Percentiles rank a stretch among this genome's conserved stretches.
These are phyloP conservation scores for Fraxinus angustifolia DNA, from an alignment of 305 asterid species.

Conservation along the genomic window DNA sequence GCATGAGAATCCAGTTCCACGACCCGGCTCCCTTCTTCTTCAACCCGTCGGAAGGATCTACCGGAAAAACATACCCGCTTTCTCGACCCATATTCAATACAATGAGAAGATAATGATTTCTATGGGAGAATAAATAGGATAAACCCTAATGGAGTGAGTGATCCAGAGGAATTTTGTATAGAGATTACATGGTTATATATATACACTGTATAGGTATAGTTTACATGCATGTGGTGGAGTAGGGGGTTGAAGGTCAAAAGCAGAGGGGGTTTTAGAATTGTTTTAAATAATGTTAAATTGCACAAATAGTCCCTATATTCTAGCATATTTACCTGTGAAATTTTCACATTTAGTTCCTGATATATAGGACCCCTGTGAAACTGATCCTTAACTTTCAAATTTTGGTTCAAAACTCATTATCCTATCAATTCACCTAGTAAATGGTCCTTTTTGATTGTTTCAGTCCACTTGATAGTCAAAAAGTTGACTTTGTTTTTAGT, in stretches of 20 bases:
- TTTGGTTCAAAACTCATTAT: too few relatives aligned
- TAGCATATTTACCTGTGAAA: too few relatives aligned
- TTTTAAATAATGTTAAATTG: too few relatives aligned
- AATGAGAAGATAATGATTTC: background rate
- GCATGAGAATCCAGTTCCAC: conserved; percentile 73
- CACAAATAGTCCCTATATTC: background rate
- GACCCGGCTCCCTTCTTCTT: conserved; percentile 64
- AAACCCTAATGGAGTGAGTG: background rate
- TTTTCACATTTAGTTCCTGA: too few relatives aligned
- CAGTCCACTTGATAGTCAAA: too few relatives aligned
- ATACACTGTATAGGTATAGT: background rate
- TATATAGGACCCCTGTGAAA: too few relatives aligned
- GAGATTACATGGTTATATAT: background rate
- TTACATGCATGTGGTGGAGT: background rate
- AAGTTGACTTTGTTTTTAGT: too few relatives aligned
- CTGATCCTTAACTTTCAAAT: too few relatives aligned
- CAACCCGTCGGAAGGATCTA: conserved; percentile 45
- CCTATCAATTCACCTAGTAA: too few relatives aligned
- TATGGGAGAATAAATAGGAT: background rate
- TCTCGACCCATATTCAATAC: background rate
- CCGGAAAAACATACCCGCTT: background rate
- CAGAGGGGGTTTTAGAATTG: too few relatives aligned
- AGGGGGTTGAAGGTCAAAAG: too few relatives aligned
- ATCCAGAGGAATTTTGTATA: background rate
- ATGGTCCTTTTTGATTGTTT: too few relatives aligned